These are phyloP conservation scores for Chaetomiaceae sp. DNA, from an alignment of 2,329 filamentous ascomycete genomes.

Conservation along the genomic window DNA sequence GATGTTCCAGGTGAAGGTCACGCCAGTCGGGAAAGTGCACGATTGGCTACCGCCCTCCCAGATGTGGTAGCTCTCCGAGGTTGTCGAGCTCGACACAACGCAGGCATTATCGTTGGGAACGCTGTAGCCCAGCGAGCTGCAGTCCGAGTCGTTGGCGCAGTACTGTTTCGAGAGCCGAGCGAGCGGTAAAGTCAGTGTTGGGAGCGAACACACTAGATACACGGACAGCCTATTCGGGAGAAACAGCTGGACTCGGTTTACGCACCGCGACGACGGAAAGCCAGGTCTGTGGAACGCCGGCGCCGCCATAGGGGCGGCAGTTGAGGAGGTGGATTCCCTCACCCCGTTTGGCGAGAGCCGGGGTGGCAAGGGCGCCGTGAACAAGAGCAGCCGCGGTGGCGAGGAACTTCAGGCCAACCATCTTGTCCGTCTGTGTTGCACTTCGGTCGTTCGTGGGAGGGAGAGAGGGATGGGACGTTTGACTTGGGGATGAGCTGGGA, in stretches of 20 bases:
- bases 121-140: slow-evolving; percentile 12
- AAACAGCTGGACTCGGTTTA: no score
- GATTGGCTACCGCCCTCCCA: slow-evolving; percentile 21
- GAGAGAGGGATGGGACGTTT: background rate
- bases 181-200: no score
- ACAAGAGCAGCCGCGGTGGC: slow-evolving; percentile 6
- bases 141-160: slow-evolving; percentile 25
- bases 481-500: background rate
- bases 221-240: no score
- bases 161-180: no score
- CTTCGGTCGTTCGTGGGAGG: background rate
- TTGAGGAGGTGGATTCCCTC: slow-evolving; percentile 24
- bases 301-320: slow-evolving; percentile 14
- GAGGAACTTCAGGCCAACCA: slow-evolving; percentile 7
- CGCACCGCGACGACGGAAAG: slow-evolving; percentile 10
- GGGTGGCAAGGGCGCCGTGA: background rate
- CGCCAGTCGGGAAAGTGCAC: slow-evolving; percentile 22
- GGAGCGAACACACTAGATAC: no score
- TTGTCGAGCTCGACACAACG: background rate
- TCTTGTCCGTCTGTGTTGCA: background rate
- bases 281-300: slow-evolving; percentile 12
- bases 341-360: slow-evolving; percentile 13
- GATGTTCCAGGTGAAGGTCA: slow-evolving; percentile 23
- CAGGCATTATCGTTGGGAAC: slow-evolving; percentile 9
- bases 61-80: background rate